A percentile compares a stretch with the other conserved stretches of the same genome.
These are phyloP conservation scores for Entonaema liquescens DNA, from an alignment of 495 filamentous ascomycete species.

Conservation along the genomic window DNA sequence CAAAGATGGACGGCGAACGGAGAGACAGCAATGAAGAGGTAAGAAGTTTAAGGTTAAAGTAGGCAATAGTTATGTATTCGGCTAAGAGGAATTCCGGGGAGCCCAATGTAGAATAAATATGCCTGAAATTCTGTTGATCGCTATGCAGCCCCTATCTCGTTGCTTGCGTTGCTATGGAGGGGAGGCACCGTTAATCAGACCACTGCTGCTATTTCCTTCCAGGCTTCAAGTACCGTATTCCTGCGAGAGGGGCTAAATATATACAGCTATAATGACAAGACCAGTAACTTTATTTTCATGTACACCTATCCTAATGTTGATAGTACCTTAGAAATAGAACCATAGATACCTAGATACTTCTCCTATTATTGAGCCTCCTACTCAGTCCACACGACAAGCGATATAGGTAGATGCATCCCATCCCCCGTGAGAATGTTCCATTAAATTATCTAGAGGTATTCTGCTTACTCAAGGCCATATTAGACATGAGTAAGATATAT, in stretches of 20 bases:
- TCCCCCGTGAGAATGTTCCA: too few species aligned
- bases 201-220: neutral
- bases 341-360: too few species aligned
- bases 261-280: neutral
- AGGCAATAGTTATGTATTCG: neutral
- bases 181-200: neutral
- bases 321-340: neutral
- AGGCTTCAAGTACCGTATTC: neutral
- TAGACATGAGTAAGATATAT: too few species aligned
- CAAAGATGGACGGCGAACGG: neutral
- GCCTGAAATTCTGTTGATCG: too few species aligned
- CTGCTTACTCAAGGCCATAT: too few species aligned
- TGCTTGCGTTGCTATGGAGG: neutral
- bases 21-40: neutral
- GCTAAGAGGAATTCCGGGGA: neutral
- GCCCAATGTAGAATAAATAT: neutral
- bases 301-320: too few species aligned
- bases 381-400: too few species aligned
- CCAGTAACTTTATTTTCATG: neutral
- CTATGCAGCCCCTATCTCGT: neutral
- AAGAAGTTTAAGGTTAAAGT: neutral
- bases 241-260: neutral
- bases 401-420: too few species aligned
- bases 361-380: too few species aligned
- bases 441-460: too few species aligned